These are phyloP conservation scores for Clonostachys sp. DNA, from an alignment of 2,329 filamentous ascomycete species.

Conservation along the genomic window DNA sequence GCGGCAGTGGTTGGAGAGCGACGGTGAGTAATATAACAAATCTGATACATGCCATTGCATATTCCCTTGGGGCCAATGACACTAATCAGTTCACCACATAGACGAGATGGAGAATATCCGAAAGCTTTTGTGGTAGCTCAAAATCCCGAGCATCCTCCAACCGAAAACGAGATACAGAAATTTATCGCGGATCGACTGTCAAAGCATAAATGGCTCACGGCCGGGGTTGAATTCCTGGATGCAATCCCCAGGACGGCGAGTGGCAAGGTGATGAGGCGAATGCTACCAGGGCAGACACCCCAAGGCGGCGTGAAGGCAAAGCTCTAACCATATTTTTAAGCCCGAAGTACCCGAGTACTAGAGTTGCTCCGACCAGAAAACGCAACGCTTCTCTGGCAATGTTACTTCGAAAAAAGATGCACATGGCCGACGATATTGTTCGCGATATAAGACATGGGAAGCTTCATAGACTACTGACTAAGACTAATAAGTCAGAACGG, in stretches of 20 bases:
- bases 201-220: background rate
- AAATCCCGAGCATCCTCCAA: background rate
- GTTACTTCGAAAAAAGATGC: too few species aligned
- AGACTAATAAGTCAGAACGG: too few species aligned
- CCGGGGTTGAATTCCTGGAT: background rate
- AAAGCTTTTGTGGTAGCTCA: background rate
- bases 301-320: too few species aligned
- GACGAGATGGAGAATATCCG: background rate
- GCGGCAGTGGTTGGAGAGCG: background rate
- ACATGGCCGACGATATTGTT: too few species aligned
- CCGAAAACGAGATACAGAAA: background rate
- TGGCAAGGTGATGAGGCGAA: background rate
- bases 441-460: too few species aligned
- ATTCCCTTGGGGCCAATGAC: background rate
- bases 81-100: background rate
- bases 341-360: too few species aligned
- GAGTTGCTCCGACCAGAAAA: too few species aligned
- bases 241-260: background rate
- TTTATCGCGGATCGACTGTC: background rate
- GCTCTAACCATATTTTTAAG: too few species aligned
- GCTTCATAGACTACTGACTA: too few species aligned
- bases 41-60: background rate
- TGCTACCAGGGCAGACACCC: background rate
- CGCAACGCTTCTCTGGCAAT: too few species aligned
- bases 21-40: background rate